A percentile compares a stretch with the other conserved stretches of the same genome.
Evolutionary conservation across 164 flowering plant species (phyloP).

Genomic region (Macadamia tetraphylla): DNA sequence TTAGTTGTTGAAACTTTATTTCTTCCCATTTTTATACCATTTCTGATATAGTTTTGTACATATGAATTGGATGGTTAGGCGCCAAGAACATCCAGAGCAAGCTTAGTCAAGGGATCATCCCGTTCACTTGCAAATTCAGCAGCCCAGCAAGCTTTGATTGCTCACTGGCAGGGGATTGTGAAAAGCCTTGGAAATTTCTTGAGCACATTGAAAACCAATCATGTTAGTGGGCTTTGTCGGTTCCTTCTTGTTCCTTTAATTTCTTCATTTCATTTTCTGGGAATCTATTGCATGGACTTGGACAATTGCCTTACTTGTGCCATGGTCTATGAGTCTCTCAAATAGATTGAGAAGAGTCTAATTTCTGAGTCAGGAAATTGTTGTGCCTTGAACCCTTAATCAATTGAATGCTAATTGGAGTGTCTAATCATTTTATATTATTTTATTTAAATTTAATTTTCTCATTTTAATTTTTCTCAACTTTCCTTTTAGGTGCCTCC

Average conservation of each 20-base stretch:
- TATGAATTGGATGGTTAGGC: constrained; percentile 43
- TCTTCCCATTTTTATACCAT: not conserved
- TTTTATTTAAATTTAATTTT: not conserved
- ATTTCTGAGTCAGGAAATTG: not conserved
- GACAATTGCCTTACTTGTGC: not conserved
- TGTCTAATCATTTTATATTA: not conserved
- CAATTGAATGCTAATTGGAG: not conserved
- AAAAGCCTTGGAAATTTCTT: constrained; percentile 83
- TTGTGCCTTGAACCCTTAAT: not conserved
- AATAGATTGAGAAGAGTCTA: constrained; percentile 1
- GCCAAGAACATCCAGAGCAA: constrained; percentile 95
- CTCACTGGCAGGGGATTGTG: constrained; percentile 99
- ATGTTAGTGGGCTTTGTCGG: constrained; percentile 43
- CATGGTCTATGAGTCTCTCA: not conserved
- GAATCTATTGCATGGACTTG: not conserved
- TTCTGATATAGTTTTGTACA: not conserved
- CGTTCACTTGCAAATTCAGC: constrained; percentile 75
- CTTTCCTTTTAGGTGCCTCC: constrained; percentile 74
- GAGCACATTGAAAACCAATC: constrained; percentile 70
- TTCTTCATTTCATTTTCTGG: not conserved
- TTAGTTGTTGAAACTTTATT: not conserved
- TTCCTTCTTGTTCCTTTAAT: constrained; percentile 3
- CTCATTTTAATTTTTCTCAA: not conserved
- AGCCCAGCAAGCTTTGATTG: constrained; percentile 88
- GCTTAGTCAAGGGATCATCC: constrained; percentile 88